Evolutionary conservation across 345 rosid species (phyloP), one percentile per base, ranked within the genome.

Genomic region (Atalantia buxifolia): DNA sequence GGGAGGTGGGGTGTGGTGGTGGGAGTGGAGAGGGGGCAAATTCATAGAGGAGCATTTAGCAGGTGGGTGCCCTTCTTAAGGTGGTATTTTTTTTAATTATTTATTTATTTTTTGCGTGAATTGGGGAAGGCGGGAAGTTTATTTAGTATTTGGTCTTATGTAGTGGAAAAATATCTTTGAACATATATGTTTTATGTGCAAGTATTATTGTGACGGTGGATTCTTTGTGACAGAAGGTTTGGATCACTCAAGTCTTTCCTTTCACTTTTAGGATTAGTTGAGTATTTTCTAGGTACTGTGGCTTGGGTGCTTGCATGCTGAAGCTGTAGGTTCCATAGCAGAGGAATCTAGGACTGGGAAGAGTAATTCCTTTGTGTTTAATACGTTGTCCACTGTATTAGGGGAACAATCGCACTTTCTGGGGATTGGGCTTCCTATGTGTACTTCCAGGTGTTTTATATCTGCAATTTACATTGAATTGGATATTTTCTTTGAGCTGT

Each of bases 311-410:
- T 30, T 48, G 71, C n/a, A 30, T 48, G 24, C 12, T 64, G 62
- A 75, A 63, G 69, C n/a, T 50, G 50, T 75, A 53, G 45, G 48
- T 48, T 75, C 60, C 57, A 22, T 28, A 63, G 66, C 35, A 42
- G 48, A 28, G 69, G 42, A 64, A 64, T 63, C n/a, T 36, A 9
- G 22, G 36, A 25, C 6, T 61, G 56, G 12, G 55, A 18, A 62
- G 42, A 64, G 42, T 21, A 28, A 67, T 64, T 48, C 57, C 30
- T 42, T 40, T 74, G 25, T 74, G 35, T 24, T 24, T 38, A 16
- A 40, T 18, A 63, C 9, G 25, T 14, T 19, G 13, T 38, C 38
- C 21, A 12, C 6, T 48, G 38, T 28, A n/a, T 28, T 0, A 48
- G 33, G 33, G 66, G 64, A 72, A 72, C 21, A 28, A 24, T 57